A percentile compares a stretch with the other conserved stretches of the same genome.
phyloP scores from a whole-genome alignment of 805 yeast genomes.

The Ogataea saltuana region DNA sequence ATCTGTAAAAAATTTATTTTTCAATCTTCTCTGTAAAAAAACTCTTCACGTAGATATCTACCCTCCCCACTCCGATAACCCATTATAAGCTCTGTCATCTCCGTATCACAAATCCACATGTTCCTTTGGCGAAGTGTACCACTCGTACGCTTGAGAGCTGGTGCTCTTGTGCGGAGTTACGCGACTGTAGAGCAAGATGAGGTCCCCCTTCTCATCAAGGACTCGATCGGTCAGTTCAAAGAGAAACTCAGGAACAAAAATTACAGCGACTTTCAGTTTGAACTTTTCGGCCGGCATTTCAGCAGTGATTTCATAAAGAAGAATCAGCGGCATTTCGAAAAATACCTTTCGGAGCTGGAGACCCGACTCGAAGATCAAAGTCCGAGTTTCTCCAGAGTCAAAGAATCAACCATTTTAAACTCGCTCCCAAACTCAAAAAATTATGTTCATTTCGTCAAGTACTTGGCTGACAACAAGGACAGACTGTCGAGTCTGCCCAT shows the following conservation, averaged over 20 bases:
- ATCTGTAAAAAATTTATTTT: too few relatives aligned
- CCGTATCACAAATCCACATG: not conserved
- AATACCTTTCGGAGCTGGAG: constrained; percentile 6
- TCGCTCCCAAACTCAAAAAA: constrained; percentile 17
- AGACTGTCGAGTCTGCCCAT: constrained; percentile 16
- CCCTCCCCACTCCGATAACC: too few relatives aligned
- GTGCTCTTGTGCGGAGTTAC: constrained; percentile 1
- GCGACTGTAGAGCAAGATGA: constrained; percentile 1
- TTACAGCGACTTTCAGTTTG: constrained; percentile 12
- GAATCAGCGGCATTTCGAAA: constrained; percentile 8
- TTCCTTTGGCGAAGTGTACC: not conserved
- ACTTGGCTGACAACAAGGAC: constrained; percentile 14
- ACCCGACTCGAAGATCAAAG: constrained; percentile 11
- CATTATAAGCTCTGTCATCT: not conserved
- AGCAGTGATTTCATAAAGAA: constrained; percentile 13
- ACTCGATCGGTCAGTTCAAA: constrained; percentile 9
- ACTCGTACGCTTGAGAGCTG: not conserved
- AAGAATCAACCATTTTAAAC: constrained; percentile 7
- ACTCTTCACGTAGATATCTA: too few relatives aligned
- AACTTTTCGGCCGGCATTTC: constrained; percentile 13
- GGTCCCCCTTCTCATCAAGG: constrained; percentile 2
- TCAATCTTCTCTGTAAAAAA: not conserved
- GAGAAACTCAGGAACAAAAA: constrained; percentile 4
- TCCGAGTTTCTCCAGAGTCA: constrained; percentile 4
- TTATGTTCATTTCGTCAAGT: constrained; percentile 13